Evolutionary conservation across 768 basidiomycete species (phyloP).

Genomic region (Butyriboletus loyo): DNA sequence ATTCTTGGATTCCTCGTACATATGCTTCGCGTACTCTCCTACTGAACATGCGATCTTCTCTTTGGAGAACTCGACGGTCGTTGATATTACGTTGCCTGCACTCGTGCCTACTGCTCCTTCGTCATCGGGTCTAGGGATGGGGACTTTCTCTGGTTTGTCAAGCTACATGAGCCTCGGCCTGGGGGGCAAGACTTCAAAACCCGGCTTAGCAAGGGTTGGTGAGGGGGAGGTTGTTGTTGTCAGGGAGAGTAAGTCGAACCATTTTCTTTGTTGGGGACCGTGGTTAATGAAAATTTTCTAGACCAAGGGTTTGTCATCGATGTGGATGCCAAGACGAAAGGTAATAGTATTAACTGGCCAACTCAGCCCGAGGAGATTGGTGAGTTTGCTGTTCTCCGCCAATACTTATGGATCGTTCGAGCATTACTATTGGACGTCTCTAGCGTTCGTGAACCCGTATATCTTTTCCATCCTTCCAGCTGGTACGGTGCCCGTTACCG

Average conservation of each 20-base stretch:
- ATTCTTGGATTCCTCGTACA: slow-evolving; percentile 60
- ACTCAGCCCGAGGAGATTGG: slow-evolving; percentile 81
- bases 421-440: slow-evolving; percentile 47
- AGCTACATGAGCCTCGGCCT: slow-evolving; percentile 85
- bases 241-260: slow-evolving; percentile 67
- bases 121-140: slow-evolving; percentile 44
- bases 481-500: slow-evolving; percentile 47
- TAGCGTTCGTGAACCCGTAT: slow-evolving; percentile 76
- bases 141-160: slow-evolving; percentile 70
- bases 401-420: slow-evolving; percentile 57
- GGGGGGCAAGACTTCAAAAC: slow-evolving; percentile 64
- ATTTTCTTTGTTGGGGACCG: not conserved
- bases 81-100: slow-evolving; percentile 51
- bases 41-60: slow-evolving; percentile 66
- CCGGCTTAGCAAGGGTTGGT: slow-evolving; percentile 51
- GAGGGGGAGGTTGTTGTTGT: slow-evolving; percentile 67
- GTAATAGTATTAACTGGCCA: slow-evolving; percentile 63
- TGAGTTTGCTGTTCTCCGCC: slow-evolving; percentile 24
- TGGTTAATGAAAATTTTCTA: slow-evolving; percentile 26
- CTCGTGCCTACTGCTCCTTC: slow-evolving; percentile 34
- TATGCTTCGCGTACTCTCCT: slow-evolving; percentile 78
- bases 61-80: slow-evolving; percentile 52
- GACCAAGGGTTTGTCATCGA: slow-evolving; percentile 70
- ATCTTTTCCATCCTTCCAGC: slow-evolving; percentile 72
- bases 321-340: slow-evolving; percentile 52